Base-by-base conservation (phyloP, 2,329 filamentous ascomycete species). In the Aspergillus aculeatus region DNA sequence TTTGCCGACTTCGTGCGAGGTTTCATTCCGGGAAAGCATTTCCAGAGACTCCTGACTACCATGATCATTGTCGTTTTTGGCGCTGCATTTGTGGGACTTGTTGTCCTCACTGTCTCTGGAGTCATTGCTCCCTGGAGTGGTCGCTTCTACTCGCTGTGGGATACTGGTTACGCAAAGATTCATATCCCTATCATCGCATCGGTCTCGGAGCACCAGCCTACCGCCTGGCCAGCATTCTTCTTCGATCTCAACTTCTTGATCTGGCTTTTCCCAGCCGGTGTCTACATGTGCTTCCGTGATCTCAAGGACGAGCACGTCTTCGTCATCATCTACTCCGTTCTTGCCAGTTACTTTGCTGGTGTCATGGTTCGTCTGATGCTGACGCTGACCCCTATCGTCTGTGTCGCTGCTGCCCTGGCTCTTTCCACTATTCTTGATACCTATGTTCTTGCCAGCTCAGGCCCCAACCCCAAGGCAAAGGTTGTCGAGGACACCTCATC, bases 281-380 rank as follows among this genome's bases (percentile, higher is more conserved):
- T 99, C 59, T 99, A 98, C 81, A 88, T 99, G 79, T 97, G 93
- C 82, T 99, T 98, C 88, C 90, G 92, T 75, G 89, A 89, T 64
- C 86, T 99, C 60, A 89, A 87, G 69, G 96, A 99, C 73, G 93
- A 99, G 83, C 95, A 99, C 73, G 94, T 99, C 62, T 99, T 99
- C 73, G 86, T 99, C 69, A 90, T 99, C 70, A 96, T 98, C 67
- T 99, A 99, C 75, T 88, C 93, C n/a, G 87, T 99, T 50, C 89
- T 98, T 65, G 91, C 92, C 66, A 97, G 92, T 79, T 99, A 99
- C 83, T 99, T 99, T 72, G 92, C 96, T 24, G 95, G 95, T 75
- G 96, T 99, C 79, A 99, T 99, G 95, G 95, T 99, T 62, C 92
- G 95, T 80, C 82, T 99, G 71, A 99, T 99, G 95, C 86, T 99